Base-by-base conservation (phyloP, 352 stramenopile species). In the Pythium folliculosum region DNA sequence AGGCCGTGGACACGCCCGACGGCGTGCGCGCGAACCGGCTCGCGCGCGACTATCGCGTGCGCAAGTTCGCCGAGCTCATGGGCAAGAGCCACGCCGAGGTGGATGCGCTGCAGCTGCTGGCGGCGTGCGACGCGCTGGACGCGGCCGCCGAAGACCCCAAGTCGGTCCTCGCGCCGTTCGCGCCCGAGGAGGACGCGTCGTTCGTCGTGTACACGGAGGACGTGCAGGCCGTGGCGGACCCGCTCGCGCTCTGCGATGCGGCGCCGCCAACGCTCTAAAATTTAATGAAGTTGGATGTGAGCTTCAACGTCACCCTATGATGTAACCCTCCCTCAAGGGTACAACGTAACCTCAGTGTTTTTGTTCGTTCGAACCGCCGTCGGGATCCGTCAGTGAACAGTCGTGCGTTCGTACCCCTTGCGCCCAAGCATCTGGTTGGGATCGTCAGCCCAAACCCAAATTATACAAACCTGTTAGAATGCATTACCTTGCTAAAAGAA, bases 1-100 rank as follows among this genome's bases (percentile, higher is more conserved):
- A 77, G 23, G 65, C 19, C 21, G 75, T 71, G 1, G 45, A 77
- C 32, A 69, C 74, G 43, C 58, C 50, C 22, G 77, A 74, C 16
- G 78, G 78, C 14, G 65, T 86, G 16, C 61, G 78, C 12, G 63
- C 80, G 59, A 67, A 67, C 2, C 72, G 75, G 40, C 48, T 87
- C 22, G 75, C 79, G 35, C 80, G 77, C 0, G 69, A 87, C 55
- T 81, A 77, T 48, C 81, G 81, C 6, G 75, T 88, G 23, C 71
- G 70, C 21, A 89, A 89, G 66, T 89, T 91, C 63, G 59, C 69
- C 5, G 81, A 90, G 58, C 76, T 85, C 47, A 82, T 69, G 5
- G 63, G 76, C 7, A 52, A 69, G 12, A 75, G 57, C 22, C 74
- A 78, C 60, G 47, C 63, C n/a, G 67, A 78, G 5, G 45, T 90